Percentiles rank a stretch among this genome's conserved stretches.
Evolutionary conservation across 495 filamentous ascomycete species (phyloP).

Genomic region (Neurospora intermedia): DNA sequence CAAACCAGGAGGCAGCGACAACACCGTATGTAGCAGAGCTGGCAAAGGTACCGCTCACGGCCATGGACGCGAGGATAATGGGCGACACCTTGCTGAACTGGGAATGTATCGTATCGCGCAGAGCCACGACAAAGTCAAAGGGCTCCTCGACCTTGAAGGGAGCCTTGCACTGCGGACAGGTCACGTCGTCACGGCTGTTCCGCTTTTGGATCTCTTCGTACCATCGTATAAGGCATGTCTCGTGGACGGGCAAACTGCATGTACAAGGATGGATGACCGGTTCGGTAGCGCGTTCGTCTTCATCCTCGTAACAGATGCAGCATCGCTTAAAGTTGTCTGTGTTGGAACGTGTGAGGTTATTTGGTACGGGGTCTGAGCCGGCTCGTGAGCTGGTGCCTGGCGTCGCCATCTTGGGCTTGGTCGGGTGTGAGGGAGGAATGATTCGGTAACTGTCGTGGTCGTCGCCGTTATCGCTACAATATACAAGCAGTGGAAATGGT

Average conservation of each 20-base stretch:
- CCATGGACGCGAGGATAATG: slow-evolving; percentile 44
- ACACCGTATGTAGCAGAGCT: slow-evolving; percentile 30
- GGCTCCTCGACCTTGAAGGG: slow-evolving; percentile 66
- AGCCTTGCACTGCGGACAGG: slow-evolving; percentile 81
- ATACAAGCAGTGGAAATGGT: not conserved
- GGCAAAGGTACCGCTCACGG: slow-evolving; percentile 41
- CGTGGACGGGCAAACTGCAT: slow-evolving; percentile 82
- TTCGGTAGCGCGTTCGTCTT: slow-evolving; percentile 46
- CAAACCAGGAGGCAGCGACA: slow-evolving; percentile 24
- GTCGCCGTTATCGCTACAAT: not conserved
- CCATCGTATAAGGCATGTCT: slow-evolving; percentile 84
- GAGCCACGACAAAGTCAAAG: slow-evolving; percentile 52
- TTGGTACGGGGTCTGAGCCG: slow-evolving; percentile 5
- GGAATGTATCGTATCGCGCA: slow-evolving; percentile 43
- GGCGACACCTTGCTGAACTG: slow-evolving; percentile 48
- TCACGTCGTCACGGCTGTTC: slow-evolving; percentile 43
- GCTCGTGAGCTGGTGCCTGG: not conserved
- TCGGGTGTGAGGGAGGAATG: not conserved
- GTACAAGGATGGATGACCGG: slow-evolving; percentile 82
- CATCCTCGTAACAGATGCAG: slow-evolving; percentile 89
- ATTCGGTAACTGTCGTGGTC: not conserved
- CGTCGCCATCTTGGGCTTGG: not conserved
- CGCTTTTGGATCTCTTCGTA: slow-evolving; percentile 30
- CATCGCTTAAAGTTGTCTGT: slow-evolving; percentile 46
- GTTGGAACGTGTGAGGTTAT: not conserved